Evolutionary conservation across 2,329 filamentous ascomycete species (phyloP), one percentile per base, ranked within the genome.

Genomic region (Cordyceps sp.): DNA sequence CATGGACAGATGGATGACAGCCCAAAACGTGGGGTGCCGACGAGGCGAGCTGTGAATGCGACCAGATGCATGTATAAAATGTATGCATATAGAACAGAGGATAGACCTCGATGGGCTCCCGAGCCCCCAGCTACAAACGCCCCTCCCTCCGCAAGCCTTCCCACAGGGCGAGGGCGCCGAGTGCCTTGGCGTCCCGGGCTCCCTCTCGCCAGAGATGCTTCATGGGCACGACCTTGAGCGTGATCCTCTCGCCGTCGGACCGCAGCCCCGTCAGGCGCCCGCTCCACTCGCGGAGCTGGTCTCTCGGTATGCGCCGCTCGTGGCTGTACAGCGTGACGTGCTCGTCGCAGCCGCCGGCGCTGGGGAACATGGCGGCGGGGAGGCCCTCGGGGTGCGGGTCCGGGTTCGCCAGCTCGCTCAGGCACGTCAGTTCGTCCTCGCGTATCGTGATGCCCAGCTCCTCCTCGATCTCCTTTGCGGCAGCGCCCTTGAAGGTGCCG

Each of bases 211-310:
- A 76, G 8, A 73, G 51, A 39, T 74, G 58, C 40, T 57, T 53
- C 54, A 74, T 56, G 28, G 52, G 61, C 10, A 76, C 65, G 19
- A 76, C 45, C 49, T 68, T 72, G 34, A 76, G 50, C 10, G 68
- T 71, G 39, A 76, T 76, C 53, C 60, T 73, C 54, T 77, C 71
- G 2, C 70, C 70, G 8, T 72, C 45, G 6, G 65, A 60, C 31
- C 70, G 55, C 42, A 74, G 42, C 0, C 72, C 72, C 16, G 70
- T 75, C 31, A 73, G 46, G 32, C 61, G 62, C 2, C 70, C 71
- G 22, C 57, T 62, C 69, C 66, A 74, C 33, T 68, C 61, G 12
- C 52, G 46, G 32, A 77, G 48, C 45, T 65, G 58, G 1, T 43
- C 48, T 21, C 68, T 54, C 6, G 61, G 54, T 4, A 76, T 56